These are phyloP conservation scores for Crithidia bombi DNA, from an alignment of 208 protist species.

Conservation along the genomic window DNA sequence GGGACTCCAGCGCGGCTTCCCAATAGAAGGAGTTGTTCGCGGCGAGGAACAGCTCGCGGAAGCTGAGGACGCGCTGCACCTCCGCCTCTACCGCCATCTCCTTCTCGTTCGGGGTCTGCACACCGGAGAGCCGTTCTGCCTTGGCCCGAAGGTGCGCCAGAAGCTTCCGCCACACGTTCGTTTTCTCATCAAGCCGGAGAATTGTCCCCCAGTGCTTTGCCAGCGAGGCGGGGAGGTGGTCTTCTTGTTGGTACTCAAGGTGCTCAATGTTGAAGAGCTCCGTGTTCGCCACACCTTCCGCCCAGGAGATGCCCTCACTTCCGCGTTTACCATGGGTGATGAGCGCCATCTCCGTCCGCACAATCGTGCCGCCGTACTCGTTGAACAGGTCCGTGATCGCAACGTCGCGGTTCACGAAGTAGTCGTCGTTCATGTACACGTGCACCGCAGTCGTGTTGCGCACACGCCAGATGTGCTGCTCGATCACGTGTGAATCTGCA, in stretches of 20 bases:
- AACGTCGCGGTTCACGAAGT: slow-evolving; percentile 69
- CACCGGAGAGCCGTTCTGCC: not conserved
- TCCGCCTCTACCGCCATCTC: slow-evolving; percentile 7
- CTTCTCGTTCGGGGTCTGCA: not conserved
- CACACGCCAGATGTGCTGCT: slow-evolving; percentile 67
- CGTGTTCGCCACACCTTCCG: slow-evolving; percentile 40
- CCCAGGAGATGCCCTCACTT: slow-evolving; percentile 22
- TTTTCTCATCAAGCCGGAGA: not conserved
- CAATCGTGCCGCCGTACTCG: slow-evolving; percentile 59
- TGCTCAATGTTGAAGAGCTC: slow-evolving; percentile 48
- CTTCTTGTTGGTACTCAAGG: slow-evolving; percentile 44
- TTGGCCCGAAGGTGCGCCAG: not conserved
- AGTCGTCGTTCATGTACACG: slow-evolving; percentile 81
- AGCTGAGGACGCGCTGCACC: slow-evolving; percentile 6
- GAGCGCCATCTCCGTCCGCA: slow-evolving; percentile 44
- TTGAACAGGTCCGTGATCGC: slow-evolving; percentile 65
- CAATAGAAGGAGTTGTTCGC: slow-evolving; percentile 29
- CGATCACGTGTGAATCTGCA: slow-evolving; percentile 56
- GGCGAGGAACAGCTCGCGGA: slow-evolving; percentile 11
- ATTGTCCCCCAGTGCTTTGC: not conserved
- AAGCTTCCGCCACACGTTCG: slow-evolving; percentile 5
- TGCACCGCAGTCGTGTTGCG: slow-evolving; percentile 56
- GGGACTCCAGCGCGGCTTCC: slow-evolving; percentile 17
- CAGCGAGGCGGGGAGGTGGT: slow-evolving; percentile 30
- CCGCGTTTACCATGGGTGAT: not conserved